Evolutionary conservation across 2,329 filamentous ascomycete genomes (phyloP).

Genomic region (Geoglossum cookeanum): DNA sequence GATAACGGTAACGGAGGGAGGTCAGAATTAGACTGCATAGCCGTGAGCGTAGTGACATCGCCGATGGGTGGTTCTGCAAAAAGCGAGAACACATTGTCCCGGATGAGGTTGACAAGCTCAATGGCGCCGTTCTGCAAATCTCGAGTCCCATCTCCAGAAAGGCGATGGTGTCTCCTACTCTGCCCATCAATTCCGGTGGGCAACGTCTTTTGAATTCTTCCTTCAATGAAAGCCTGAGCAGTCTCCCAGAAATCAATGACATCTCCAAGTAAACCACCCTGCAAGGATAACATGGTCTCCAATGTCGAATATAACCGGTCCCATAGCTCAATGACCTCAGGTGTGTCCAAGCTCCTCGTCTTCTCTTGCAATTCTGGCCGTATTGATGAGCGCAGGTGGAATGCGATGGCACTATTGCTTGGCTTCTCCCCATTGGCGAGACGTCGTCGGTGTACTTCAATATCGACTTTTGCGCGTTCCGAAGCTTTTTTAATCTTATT

Average conservation of each 20-base stretch:
- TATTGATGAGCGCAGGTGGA: constrained; percentile 55
- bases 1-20: background rate
- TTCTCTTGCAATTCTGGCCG: constrained; percentile 43
- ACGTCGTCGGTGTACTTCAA: constrained; percentile 72
- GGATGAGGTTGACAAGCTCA: constrained; percentile 67
- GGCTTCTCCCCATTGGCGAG: constrained; percentile 59
- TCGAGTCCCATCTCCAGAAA: constrained; percentile 49
- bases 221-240: constrained; percentile 74
- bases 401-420: constrained; percentile 46
- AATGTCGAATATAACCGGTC: constrained; percentile 67
- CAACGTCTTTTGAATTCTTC: constrained; percentile 59
- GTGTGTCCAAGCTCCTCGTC: constrained; percentile 49
- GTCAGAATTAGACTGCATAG: constrained; percentile 37
- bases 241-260: constrained; percentile 89
- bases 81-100: constrained; percentile 61
- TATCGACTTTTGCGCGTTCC: constrained; percentile 76
- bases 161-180: constrained; percentile 60
- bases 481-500: constrained; percentile 62
- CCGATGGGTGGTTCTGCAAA: constrained; percentile 80
- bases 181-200: constrained; percentile 67
- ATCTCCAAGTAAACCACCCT: constrained; percentile 69
- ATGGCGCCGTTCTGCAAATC: constrained; percentile 60
- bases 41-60: constrained; percentile 70
- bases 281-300: constrained; percentile 49
- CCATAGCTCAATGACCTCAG: constrained; percentile 78